phyloP scores from a whole-genome alignment of 768 basidiomycete genomes.

The Tylopilus sp. region DNA sequence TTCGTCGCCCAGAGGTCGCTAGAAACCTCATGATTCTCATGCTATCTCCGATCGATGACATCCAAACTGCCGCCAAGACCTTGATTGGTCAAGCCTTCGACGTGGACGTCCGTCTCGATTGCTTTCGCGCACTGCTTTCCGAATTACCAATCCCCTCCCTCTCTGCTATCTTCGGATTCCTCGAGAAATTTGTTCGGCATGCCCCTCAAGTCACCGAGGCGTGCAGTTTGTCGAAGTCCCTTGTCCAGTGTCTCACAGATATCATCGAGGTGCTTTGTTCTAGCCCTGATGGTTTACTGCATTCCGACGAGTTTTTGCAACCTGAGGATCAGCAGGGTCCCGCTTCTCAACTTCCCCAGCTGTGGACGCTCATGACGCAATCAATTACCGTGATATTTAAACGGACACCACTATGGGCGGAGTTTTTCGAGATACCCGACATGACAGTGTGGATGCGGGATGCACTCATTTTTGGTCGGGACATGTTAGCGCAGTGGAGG shows the following conservation, averaged over 20 bases:
- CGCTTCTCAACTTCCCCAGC: constrained; percentile 52
- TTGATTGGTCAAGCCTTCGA: constrained; percentile 86
- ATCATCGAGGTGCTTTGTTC: constrained; percentile 86
- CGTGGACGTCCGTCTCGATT: constrained; percentile 85
- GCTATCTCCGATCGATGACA: constrained; percentile 75
- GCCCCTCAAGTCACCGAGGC: constrained; percentile 76
- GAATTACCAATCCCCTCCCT: constrained; percentile 64
- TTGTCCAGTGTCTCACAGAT: constrained; percentile 91
- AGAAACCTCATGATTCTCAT: constrained; percentile 63
- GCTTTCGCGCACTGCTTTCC: constrained; percentile 74
- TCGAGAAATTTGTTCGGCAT: constrained; percentile 61
- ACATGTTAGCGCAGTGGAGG: constrained; percentile 77
- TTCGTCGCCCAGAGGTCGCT: constrained; percentile 54
- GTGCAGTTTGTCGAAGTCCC: constrained; percentile 80
- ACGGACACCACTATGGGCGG: constrained; percentile 79
- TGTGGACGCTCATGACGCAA: constrained; percentile 83
- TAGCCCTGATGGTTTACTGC: constrained; percentile 66
- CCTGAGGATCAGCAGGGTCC: constrained; percentile 43
- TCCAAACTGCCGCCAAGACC: constrained; percentile 73
- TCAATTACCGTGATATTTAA: constrained; percentile 83
- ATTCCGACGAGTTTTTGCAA: constrained; percentile 49
- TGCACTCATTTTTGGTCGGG: constrained; percentile 88
- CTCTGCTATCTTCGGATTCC: constrained; percentile 65
- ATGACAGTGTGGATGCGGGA: constrained; percentile 99
- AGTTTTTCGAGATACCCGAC: constrained; percentile 70